These are phyloP conservation scores for Trapa bicornis DNA, from an alignment of 345 rosid species.

Conservation along the genomic window DNA sequence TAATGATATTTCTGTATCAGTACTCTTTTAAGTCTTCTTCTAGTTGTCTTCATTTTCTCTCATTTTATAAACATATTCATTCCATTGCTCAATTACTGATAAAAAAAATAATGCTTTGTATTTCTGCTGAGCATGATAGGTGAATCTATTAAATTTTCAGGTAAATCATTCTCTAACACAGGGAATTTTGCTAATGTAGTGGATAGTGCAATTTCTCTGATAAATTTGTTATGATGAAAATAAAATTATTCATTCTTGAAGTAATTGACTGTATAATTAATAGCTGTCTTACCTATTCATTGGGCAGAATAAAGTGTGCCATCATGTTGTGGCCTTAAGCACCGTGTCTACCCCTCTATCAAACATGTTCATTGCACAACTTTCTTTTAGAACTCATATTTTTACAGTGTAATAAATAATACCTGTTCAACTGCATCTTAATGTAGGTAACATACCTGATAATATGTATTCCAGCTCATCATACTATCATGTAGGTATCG, in stretches of 20 bases:
- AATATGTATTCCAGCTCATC: not conserved
- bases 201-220: not conserved
- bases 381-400: not conserved
- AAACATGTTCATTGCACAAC: not conserved
- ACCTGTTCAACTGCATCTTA: not conserved
- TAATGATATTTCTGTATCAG: conserved; percentile 1
- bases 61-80: conserved; percentile 1
- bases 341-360: not conserved
- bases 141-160: not conserved
- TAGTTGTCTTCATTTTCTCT: not conserved
- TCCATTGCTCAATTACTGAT: not conserved
- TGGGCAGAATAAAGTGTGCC: not conserved
- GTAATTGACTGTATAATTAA: not conserved
- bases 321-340: not conserved
- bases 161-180: not conserved
- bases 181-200: not conserved
- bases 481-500: conserved; percentile 52
- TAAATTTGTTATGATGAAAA: not conserved
- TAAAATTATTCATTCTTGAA: not conserved
- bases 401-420: too few species aligned
- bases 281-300: not conserved
- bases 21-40: not conserved
- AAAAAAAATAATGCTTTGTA: not conserved
- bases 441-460: not conserved
- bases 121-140: not conserved